These are phyloP conservation scores for Microbotryum scabiosae DNA, from an alignment of 1,284 basidiomycete species.

Conservation along the genomic window DNA sequence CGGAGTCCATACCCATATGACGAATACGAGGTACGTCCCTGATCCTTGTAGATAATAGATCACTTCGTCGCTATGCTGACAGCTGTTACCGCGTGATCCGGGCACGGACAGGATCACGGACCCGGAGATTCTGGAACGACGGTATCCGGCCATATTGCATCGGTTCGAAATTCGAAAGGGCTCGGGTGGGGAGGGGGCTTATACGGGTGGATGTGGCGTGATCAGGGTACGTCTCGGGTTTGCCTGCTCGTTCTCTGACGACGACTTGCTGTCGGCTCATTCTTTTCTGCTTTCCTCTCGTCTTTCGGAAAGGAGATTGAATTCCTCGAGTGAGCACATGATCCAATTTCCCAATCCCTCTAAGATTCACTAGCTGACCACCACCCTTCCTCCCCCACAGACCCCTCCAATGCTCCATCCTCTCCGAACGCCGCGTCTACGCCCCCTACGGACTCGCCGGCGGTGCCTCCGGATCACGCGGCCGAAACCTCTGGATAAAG, in stretches of 20 bases:
- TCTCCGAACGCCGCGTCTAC: conserved; percentile 76
- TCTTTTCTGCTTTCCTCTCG: background rate
- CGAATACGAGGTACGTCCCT: conserved; percentile 39
- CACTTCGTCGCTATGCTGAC: too few relatives aligned
- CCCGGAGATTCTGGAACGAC: conserved; percentile 53
- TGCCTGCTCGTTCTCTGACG: background rate
- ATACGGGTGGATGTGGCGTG: conserved; percentile 78
- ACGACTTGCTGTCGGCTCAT: background rate
- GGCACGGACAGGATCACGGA: conserved; percentile 52
- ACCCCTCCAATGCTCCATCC: conserved; percentile 73
- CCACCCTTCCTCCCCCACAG: conserved; percentile 3
- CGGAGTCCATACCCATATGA: conserved; percentile 23
- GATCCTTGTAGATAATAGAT: conserved; percentile 30
- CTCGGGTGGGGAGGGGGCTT: conserved; percentile 70
- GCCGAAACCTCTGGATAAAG: conserved; percentile 86
- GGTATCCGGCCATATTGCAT: conserved; percentile 41
- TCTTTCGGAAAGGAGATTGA: conserved; percentile 55
- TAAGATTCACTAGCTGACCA: background rate
- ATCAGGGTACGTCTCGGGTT: conserved; percentile 45
- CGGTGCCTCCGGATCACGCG: conserved; percentile 64
- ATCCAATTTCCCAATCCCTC: background rate
- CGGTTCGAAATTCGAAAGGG: conserved; percentile 42
- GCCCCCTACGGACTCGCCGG: conserved; percentile 86
- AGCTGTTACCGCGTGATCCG: background rate
- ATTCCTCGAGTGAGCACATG: conserved; percentile 53